Evolutionary conservation across 306 rosid genomes (phyloP).

Genomic region (Lupinus albus): DNA sequence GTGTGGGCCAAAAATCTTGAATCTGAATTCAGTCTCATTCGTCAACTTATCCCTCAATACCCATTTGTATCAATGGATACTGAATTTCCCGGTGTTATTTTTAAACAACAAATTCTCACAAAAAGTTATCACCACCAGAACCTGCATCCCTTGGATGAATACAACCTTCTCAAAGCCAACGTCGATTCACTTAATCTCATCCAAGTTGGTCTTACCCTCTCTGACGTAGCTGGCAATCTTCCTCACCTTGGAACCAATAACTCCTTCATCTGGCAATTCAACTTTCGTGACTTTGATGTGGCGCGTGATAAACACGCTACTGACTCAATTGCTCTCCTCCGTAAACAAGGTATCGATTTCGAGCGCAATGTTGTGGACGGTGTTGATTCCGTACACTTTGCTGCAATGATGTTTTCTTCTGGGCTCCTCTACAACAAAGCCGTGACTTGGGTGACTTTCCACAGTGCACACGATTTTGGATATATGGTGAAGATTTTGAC

Average conservation of each 20-base stretch:
- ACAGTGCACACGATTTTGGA: conserved; percentile 72
- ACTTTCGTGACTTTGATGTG: conserved; percentile 64
- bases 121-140: conserved; percentile 27
- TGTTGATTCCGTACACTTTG: conserved; percentile 50
- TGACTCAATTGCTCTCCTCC: conserved; percentile 63
- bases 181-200: conserved; percentile 73
- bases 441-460: conserved; percentile 72
- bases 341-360: conserved; percentile 68
- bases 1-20: conserved; percentile 66
- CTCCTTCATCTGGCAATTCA: conserved; percentile 74
- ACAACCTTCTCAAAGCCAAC: conserved; percentile 59
- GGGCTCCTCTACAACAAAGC: conserved; percentile 58
- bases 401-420: conserved; percentile 59
- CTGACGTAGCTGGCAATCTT: conserved; percentile 62
- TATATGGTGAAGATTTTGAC: conserved; percentile 72
- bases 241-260: conserved; percentile 54
- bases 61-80: conserved; percentile 74
- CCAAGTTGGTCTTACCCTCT: conserved; percentile 72
- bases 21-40: conserved; percentile 57
- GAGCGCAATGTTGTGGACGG: conserved; percentile 48
- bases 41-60: conserved; percentile 40
- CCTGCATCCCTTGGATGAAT: conserved; percentile 58
- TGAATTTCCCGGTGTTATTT: conserved; percentile 76
- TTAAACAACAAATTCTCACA: too few species aligned
- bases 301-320: conserved; percentile 61